Percentiles rank a stretch among this genome's conserved stretches.
Evolutionary conservation across 257 asterid genomes (phyloP).

Genomic region (Plantago ovata): DNA sequence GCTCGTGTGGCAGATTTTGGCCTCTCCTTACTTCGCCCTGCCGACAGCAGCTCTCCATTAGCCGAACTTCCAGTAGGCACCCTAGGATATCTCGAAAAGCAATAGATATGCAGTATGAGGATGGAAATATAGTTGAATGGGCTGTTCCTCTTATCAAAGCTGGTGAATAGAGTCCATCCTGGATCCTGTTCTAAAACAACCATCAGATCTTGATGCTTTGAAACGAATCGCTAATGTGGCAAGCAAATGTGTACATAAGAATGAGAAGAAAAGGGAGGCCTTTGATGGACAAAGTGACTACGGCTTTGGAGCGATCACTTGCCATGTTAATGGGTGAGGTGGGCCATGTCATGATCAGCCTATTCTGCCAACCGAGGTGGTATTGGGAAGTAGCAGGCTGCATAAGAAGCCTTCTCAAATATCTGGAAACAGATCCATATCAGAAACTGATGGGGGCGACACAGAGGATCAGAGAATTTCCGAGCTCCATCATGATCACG

Average conservation of each 20-base stretch:
- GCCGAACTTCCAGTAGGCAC: conserved; percentile 62
- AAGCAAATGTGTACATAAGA: conserved; percentile 84
- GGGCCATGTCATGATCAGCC: conserved; percentile 47
- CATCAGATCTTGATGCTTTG: conserved; percentile 53
- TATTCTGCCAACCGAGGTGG: conserved; percentile 20
- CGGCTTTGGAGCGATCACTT: conserved; percentile 49
- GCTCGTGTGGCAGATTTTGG: conserved; percentile 90
- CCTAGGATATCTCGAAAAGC: conserved; percentile 93
- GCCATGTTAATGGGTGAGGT: conserved; percentile 53
- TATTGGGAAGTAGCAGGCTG: conserved; percentile 41
- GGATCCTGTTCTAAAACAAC: conserved; percentile 65
- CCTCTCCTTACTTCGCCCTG: conserved; percentile 65
- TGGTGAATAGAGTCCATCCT: conserved; percentile 57
- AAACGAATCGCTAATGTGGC: conserved; percentile 70
- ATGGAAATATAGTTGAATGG: conserved; percentile 83
- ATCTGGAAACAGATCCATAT: conserved; percentile 45
- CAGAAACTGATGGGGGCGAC: conserved; percentile 43
- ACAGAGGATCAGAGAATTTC: conserved; percentile 43
- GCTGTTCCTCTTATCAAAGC: conserved; percentile 78
- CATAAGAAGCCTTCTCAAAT: too few relatives aligned
- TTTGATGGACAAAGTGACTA: conserved; percentile 65
- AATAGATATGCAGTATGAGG: conserved; percentile 67
- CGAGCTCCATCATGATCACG: conserved; percentile 87
- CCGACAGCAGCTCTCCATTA: conserved; percentile 67
- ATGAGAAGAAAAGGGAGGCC: conserved; percentile 81